Conservation (phyloP, 2,329 filamentous ascomycete species). For the Fusarium citri region DNA sequence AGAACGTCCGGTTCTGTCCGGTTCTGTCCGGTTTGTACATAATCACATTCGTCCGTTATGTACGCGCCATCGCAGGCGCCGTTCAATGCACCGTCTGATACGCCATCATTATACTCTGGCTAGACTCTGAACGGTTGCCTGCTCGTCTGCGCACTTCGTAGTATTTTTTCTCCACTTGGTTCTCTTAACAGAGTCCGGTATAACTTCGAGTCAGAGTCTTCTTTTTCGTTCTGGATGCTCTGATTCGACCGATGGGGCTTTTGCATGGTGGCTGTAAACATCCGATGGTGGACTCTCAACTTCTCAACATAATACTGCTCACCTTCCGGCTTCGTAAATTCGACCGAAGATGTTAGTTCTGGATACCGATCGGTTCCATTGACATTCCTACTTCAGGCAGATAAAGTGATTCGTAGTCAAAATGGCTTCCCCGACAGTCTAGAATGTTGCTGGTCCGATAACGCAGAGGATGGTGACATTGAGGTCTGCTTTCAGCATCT, state of each 20-base stretch:
- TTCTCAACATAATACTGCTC: constrained; percentile 3
- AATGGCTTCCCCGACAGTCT: background rate
- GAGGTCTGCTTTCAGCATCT: background rate
- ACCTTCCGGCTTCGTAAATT: constrained; percentile 19
- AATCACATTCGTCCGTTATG: constrained; percentile 37
- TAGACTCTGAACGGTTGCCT: constrained; percentile 16
- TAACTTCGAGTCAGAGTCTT: constrained; percentile 30
- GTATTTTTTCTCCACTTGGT: constrained; percentile 23
- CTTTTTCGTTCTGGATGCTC: background rate
- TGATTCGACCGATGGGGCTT: constrained; percentile 15
- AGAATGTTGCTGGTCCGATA: constrained; percentile 8
- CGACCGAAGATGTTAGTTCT: constrained; percentile 5
- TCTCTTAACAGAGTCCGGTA: constrained; percentile 7
- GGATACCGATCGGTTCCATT: background rate
- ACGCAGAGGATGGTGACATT: background rate
- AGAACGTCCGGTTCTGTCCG: constrained; percentile 13
- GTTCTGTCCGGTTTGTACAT: background rate
- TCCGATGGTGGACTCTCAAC: constrained; percentile 5
- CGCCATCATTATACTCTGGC: constrained; percentile 12
- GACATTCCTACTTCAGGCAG: constrained; percentile 20
- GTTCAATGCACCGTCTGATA: constrained; percentile 29
- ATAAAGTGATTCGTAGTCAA: constrained; percentile 2
- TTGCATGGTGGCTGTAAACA: constrained; percentile 9
- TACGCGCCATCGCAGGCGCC: constrained; percentile 32
- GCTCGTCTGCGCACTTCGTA: background rate